These are phyloP conservation scores for Zea mays DNA, from an alignment of 176 grass and related monocot genomes.

Conservation along the genomic window DNA sequence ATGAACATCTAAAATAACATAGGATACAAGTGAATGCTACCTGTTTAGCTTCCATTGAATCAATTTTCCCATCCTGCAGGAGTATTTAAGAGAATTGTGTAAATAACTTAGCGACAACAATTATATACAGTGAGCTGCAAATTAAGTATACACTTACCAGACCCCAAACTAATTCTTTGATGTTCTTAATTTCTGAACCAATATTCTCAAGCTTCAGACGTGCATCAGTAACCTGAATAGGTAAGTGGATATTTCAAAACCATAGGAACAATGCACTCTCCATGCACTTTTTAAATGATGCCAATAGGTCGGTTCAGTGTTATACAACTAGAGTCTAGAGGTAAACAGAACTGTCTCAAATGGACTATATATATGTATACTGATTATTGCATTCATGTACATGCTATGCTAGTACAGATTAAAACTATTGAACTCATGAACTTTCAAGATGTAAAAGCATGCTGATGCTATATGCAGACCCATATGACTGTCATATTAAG, in stretches of 20 bases:
- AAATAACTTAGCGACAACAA: constrained; percentile 34
- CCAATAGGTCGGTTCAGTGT: neutral
- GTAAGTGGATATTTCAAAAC: constrained; percentile 33
- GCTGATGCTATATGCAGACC: constrained; percentile 6
- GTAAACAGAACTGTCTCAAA: neutral
- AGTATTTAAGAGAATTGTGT: constrained; percentile 21
- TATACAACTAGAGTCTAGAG: neutral
- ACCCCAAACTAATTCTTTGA: constrained; percentile 82
- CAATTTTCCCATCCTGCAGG: constrained; percentile 81
- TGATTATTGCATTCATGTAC: too few species aligned
- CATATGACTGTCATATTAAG: constrained; percentile 1
- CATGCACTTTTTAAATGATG: neutral
- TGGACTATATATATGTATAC: neutral
- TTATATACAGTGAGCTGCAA: constrained; percentile 18
- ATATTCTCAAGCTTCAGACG: constrained; percentile 75
- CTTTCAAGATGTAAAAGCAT: constrained; percentile 22
- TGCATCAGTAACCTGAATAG: constrained; percentile 80
- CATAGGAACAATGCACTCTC: constrained; percentile 2
- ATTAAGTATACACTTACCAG: constrained; percentile 57
- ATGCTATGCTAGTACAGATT: too few species aligned
- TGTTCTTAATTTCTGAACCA: constrained; percentile 78
- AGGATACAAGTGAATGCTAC: constrained; percentile 39
- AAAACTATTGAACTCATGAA: neutral
- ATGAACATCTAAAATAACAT: constrained; percentile 12
- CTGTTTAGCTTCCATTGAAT: constrained; percentile 89